Base-by-base conservation (phyloP, 805 yeast genomes). In the Sugiyamaella marilandica region DNA sequence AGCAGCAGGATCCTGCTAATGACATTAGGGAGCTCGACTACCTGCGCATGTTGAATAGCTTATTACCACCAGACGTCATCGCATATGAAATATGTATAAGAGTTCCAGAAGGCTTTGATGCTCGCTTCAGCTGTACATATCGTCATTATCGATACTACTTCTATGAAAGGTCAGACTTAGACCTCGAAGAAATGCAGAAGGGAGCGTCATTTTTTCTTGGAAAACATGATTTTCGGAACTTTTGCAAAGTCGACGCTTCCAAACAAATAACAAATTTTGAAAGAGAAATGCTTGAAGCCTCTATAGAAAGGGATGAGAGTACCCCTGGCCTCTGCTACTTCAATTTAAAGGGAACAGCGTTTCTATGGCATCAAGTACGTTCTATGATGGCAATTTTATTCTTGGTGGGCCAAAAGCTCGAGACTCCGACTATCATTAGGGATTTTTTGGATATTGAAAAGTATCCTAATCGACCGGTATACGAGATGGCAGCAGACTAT, bases 291-390 rank as follows among this genome's bases (percentile, higher is more conserved):
- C 62, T 77, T 37, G 68, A 73, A 47, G 74, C 89, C 0, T 66
- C 73, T 8, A 83, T 87, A 10, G 56, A 73, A 10, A 61, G 59
- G 8, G 51, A 71, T 2, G 9, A 50, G 13, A 47, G 11, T 18
- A 68, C 37, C 3, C 59, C 74, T 32, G 80, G 78, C 3, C 74
- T 79, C 51, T 86, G 75, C 62, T 84, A 83, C 52, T 82, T 92
- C 66, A 90, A 89, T 65, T 71, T 94, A 50, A 75, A 79, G 56
- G 99, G 99, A 0, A 74, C 87, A 1, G 99, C 98, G 8, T 94
- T 94, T 61, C 70, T 94, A 52, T 94, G 98, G 98, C 98, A 94
- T 66, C 99, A 94, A 69, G 99, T 94, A 16, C 79, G 99, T 53
- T 90, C 96, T 60, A 94, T 94, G 94, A 80, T 90, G 72, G 96